These are phyloP conservation scores for Microsporum canis DNA, from an alignment of 2,329 filamentous ascomycete species.

Conservation along the genomic window DNA sequence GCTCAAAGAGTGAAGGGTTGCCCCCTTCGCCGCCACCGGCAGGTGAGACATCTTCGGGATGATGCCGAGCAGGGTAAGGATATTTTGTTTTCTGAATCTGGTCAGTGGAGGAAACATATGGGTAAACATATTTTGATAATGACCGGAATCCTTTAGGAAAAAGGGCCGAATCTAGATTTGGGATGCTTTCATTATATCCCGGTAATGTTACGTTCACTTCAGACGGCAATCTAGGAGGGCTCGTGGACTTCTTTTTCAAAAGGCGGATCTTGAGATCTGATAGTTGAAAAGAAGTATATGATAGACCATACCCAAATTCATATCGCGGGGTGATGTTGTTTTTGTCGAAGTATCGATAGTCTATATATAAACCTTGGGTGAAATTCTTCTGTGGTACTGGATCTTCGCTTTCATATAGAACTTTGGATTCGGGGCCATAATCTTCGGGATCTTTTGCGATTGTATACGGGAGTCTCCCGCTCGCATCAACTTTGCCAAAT, in stretches of 20 bases:
- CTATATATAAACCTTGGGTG: slow-evolving; percentile 70
- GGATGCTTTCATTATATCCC: slow-evolving; percentile 44
- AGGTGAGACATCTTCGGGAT: slow-evolving; percentile 40
- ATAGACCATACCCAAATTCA: slow-evolving; percentile 77
- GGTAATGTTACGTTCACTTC: slow-evolving; percentile 39
- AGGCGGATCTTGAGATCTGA: slow-evolving; percentile 41
- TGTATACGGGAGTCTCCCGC: slow-evolving; percentile 53
- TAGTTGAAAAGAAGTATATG: slow-evolving; percentile 64
- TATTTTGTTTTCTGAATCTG: slow-evolving; percentile 37
- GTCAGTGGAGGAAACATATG: slow-evolving; percentile 48
- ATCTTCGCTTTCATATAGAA: slow-evolving; percentile 58
- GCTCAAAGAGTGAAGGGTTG: slow-evolving; percentile 44
- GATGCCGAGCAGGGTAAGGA: slow-evolving; percentile 47
- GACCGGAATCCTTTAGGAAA: slow-evolving; percentile 51
- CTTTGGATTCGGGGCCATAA: slow-evolving; percentile 56
- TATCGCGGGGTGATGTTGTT: slow-evolving; percentile 62
- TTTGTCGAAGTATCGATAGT: slow-evolving; percentile 84
- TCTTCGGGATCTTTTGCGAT: slow-evolving; percentile 44
- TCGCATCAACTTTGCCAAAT: slow-evolving; percentile 34
- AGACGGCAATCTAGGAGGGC: slow-evolving; percentile 37
- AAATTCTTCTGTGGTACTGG: slow-evolving; percentile 72
- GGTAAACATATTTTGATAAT: slow-evolving; percentile 61
- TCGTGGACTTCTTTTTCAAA: slow-evolving; percentile 39
- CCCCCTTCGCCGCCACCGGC: slow-evolving; percentile 60
- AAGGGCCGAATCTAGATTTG: slow-evolving; percentile 45